Evolutionary conservation across 169 alveolate species (phyloP).

Genomic region (Cryptosporidium sp.): DNA sequence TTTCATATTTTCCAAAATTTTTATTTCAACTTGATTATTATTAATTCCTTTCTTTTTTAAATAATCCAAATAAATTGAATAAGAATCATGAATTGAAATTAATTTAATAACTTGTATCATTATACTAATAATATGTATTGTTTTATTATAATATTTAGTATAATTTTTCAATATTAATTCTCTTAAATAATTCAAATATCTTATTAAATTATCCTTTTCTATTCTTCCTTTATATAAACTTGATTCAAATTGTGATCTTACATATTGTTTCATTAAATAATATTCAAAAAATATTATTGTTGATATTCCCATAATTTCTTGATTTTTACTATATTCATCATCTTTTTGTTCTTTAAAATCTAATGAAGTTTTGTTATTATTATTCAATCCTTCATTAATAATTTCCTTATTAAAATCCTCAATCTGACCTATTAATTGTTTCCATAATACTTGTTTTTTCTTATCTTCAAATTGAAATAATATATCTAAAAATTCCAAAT

Average conservation of each 20-base stretch:
- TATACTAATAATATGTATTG: neutral
- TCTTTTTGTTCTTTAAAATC: neutral
- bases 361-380: neutral
- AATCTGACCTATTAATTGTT: neutral
- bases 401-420: neutral
- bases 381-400: neutral
- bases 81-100: conserved; percentile 36
- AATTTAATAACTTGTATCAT: neutral
- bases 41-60: neutral
- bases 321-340: too few relatives aligned
- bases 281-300: neutral
- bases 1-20: conserved; percentile 5
- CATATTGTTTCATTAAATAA: neutral
- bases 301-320: neutral
- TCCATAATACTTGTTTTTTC: neutral
- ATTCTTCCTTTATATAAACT: neutral
- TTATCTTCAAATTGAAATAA: neutral
- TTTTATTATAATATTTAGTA: neutral
- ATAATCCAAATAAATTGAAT: conserved; percentile 5
- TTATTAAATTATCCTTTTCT: neutral
- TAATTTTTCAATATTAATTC: conserved; percentile 5
- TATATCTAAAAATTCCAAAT: conserved; percentile 34
- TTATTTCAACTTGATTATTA: neutral
- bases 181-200: conserved; percentile 6
- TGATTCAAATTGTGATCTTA: neutral